Evolutionary conservation across 2,329 filamentous ascomycete species (phyloP).

Genomic region (Cyphellophora europaea): DNA sequence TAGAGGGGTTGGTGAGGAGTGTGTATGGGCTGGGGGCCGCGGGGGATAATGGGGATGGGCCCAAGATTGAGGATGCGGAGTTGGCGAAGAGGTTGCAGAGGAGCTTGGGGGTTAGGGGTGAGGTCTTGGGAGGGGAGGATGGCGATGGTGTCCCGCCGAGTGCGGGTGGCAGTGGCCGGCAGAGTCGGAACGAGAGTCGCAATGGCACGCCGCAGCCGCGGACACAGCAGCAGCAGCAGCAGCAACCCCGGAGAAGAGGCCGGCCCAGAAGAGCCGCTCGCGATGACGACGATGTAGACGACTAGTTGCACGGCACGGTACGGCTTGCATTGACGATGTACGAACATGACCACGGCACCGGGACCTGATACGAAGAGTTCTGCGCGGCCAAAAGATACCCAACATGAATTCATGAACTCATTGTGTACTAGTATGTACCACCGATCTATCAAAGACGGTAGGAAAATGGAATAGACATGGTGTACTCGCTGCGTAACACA

Average conservation of each 20-base stretch:
- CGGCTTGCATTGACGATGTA: too few species aligned
- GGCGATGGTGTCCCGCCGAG: not conserved
- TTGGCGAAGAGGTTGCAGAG: conserved; percentile 51
- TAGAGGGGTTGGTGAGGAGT: conserved; percentile 56
- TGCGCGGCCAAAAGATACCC: too few species aligned
- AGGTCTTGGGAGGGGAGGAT: not conserved
- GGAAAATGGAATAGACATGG: too few species aligned
- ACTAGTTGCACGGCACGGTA: too few species aligned
- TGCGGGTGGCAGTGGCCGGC: not conserved
- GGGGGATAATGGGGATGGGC: conserved; percentile 3
- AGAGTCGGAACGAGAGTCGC: not conserved
- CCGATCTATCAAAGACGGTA: too few species aligned
- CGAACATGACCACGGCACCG: too few species aligned
- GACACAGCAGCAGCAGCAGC: not conserved
- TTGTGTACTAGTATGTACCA: too few species aligned
- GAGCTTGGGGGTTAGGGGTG: conserved; percentile 43
- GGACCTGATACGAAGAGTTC: too few species aligned
- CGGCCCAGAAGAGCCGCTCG: not conserved
- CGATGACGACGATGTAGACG: not conserved
- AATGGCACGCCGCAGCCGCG: not conserved
- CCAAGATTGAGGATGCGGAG: conserved; percentile 31
- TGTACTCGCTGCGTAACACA: too few species aligned
- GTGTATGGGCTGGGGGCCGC: conserved; percentile 39
- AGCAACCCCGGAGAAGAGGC: not conserved
- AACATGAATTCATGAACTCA: too few species aligned